Evolutionary conservation across 805 yeast species (phyloP), one percentile per base, ranked within the genome.

Genomic region (Wickerhamiella musiphila): DNA sequence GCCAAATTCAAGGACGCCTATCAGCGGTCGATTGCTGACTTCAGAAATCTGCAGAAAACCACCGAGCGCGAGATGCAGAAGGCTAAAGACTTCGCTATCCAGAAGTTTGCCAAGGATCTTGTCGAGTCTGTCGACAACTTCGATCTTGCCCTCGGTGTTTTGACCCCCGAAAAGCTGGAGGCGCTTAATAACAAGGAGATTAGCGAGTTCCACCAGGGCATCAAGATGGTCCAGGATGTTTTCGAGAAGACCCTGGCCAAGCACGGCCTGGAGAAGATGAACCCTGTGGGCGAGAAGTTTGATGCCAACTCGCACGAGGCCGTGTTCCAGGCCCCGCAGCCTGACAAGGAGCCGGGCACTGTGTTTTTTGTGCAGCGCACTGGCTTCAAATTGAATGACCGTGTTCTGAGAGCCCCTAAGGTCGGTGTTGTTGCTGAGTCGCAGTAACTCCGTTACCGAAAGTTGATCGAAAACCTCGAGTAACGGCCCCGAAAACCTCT

Each of bases 271-370:
- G 65, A 57, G 42, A 81, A 79, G 60, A 64, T 81, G 39, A 74
- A 81, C 48, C 94, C 95, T 31, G 36, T 78, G 23, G 93, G 86
- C 41, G 81, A 82, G 57, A 63, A 60, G 43, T 83, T 84, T 47
- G 93, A 83, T 54, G 94, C 95, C 40, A 81, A 84, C 58, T 65
- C 63, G 46, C 95, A 83, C 55, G 95, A 83, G 59, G 95, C 94
- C 33, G 71, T 86, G 20, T 84, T 83, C 57, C 90, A 83, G 61
- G 60, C 78, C 34, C 77, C 86, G 21, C 79, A 76, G 49, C 79
- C 84, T 30, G 90, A 70, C 45, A 79, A 81, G 57, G 86, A 78
- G 57, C 79, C 94, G 12, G 94, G 94, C 38, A 76, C 94, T 18
- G 81, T 83, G 37, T 78, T 84, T 71, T 79, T 70, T 49, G 94